phyloP scores from a whole-genome alignment of 2,329 filamentous ascomycete species.

The Aspergillus amoenus region DNA sequence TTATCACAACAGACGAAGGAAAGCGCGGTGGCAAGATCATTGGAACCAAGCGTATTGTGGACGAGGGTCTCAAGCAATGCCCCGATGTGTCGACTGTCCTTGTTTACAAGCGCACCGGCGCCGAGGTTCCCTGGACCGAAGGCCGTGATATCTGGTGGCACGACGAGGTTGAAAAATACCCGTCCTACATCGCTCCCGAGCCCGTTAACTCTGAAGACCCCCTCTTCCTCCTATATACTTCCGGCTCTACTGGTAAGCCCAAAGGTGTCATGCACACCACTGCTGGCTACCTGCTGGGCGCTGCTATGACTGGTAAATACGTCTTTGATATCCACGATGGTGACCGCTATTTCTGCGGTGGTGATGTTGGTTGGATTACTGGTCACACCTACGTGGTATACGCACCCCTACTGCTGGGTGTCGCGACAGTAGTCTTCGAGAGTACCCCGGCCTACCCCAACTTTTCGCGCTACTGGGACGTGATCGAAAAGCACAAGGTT shows the following conservation, averaged over 20 bases:
- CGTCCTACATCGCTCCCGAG: conserved; percentile 85
- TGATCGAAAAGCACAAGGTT: conserved; percentile 90
- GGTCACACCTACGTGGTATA: conserved; percentile 99
- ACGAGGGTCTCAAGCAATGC: conserved; percentile 95
- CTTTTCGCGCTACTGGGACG: conserved; percentile 98
- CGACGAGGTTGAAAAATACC: conserved; percentile 97
- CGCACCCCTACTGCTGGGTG: conserved; percentile 86
- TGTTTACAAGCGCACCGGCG: conserved; percentile 92
- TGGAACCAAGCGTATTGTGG: conserved; percentile 98
- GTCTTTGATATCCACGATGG: conserved; percentile 96
- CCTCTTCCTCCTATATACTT: conserved; percentile 96
- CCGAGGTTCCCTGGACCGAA: conserved; percentile 85
- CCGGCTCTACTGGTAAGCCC: conserved; percentile 95
- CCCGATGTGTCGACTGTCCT: conserved; percentile 81
- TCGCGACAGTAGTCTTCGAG: conserved; percentile 95
- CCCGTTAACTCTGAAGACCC: conserved; percentile 91
- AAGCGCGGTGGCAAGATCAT: conserved; percentile 97
- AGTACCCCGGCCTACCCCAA: conserved; percentile 96
- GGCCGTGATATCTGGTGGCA: conserved; percentile 98
- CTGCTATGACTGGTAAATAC: conserved; percentile 93
- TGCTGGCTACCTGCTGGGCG: conserved; percentile 89
- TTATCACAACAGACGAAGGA: conserved; percentile 97
- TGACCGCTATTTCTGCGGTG: conserved; percentile 95
- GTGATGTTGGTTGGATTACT: conserved; percentile 98
- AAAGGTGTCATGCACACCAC: conserved; percentile 99